These are phyloP conservation scores for Epichloe coenophiala DNA, from an alignment of 2,329 filamentous ascomycete genomes.

Conservation along the genomic window DNA sequence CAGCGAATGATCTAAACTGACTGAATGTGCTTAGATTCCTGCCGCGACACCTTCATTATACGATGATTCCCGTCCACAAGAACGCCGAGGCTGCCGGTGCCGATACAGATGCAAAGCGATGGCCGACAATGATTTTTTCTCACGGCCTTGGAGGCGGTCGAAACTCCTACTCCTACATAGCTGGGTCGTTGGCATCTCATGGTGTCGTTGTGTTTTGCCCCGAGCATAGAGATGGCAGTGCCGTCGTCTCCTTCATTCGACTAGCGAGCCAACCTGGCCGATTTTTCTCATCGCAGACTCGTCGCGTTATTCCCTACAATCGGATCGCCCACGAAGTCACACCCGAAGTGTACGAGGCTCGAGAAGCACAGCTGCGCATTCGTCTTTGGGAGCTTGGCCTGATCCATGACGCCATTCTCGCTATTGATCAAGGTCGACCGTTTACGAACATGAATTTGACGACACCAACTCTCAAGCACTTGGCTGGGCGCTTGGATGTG, in stretches of 20 bases:
- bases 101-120: slow-evolving; percentile 37
- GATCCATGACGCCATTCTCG: slow-evolving; percentile 52
- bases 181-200: slow-evolving; percentile 65
- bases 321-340: slow-evolving; percentile 48
- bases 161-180: slow-evolving; percentile 76
- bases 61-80: slow-evolving; percentile 57
- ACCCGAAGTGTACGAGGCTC: slow-evolving; percentile 49
- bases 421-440: slow-evolving; percentile 44
- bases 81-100: slow-evolving; percentile 54
- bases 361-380: slow-evolving; percentile 61
- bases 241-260: slow-evolving; percentile 60
- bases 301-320: slow-evolving; percentile 31
- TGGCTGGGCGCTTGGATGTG: slow-evolving; percentile 50
- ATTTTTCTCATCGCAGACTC: slow-evolving; percentile 12
- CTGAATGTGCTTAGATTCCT: slow-evolving; percentile 35
- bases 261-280: slow-evolving; percentile 35
- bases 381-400: slow-evolving; percentile 68
- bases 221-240: slow-evolving; percentile 72
- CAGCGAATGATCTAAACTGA: neutral
- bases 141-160: slow-evolving; percentile 71
- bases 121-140: slow-evolving; percentile 71
- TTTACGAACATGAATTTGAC: slow-evolving; percentile 41
- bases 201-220: slow-evolving; percentile 70
- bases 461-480: slow-evolving; percentile 38
- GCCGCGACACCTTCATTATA: slow-evolving; percentile 59